Evolutionary conservation across 2,329 filamentous ascomycete genomes (phyloP), one percentile per base, ranked within the genome.

Genomic region (Metarhizium robertsii): DNA sequence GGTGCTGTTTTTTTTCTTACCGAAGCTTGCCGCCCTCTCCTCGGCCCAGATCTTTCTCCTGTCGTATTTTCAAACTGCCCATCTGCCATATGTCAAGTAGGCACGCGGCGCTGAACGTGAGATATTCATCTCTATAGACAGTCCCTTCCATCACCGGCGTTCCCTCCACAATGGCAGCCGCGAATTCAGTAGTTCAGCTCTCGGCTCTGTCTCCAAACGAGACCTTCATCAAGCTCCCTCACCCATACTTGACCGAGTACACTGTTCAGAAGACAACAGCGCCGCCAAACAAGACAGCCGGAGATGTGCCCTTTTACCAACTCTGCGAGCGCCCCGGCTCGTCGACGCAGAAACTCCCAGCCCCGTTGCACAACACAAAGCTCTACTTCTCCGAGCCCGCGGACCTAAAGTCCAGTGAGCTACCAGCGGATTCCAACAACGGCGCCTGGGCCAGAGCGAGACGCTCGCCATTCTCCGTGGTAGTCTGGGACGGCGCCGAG

Each of bases 371-470:
- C 64, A 70, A 66, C 60, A 61, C 67, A 53, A 57, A 62, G 14
- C 64, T 79, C 58, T 69, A 66, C 67, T 77, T 79, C 65, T 71
- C 74, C 30, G 73, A 77, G 57, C 76, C 75, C 40, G 61, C 70
- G 40, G 69, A 73, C 59, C 73, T 77, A 54, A 78, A 77, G 62
- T 78, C 75, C 13, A 76, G 73, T 64, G 74, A 78, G 61, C 68
- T 76, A 16, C 76, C 76, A 4, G 64, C 75, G 42, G 69, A 71
- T 48, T 78, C 77, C 56, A 78, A 80, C 67, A 82, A 82, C 67
- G 79, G 76, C 49, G 68, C 77, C 51, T 82, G 79, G 79, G 79
- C 75, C 6, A 72, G 79, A n/a, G 75, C 79, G n/a, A 71, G 78
- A 40, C 75, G 79, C 56, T 78, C 77, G 4, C 79, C 79, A 3